Evolutionary conservation across 2,329 filamentous ascomycete genomes (phyloP).

Genomic region (Trichophyton simii): DNA sequence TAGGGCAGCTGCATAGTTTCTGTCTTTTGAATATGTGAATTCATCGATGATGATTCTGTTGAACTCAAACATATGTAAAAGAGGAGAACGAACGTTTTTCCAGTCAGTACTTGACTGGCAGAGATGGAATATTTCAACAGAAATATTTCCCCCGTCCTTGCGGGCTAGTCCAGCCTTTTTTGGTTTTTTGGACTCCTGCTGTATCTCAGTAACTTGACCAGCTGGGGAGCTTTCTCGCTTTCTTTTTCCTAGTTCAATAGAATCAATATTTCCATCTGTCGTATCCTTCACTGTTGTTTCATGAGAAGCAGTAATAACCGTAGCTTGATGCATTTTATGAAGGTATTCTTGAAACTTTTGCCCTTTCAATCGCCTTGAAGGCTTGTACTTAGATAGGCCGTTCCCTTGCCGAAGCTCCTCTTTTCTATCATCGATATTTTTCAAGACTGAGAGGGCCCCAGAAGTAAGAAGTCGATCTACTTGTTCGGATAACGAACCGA

Average conservation of each 20-base stretch:
- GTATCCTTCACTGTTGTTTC: background rate
- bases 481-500: conserved; percentile 31
- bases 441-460: conserved; percentile 24
- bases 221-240: background rate
- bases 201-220: background rate
- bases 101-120: conserved; percentile 17
- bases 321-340: conserved; percentile 11
- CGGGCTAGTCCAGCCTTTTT: background rate
- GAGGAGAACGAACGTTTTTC: conserved; percentile 21
- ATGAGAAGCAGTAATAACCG: background rate
- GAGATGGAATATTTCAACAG: conserved; percentile 15
- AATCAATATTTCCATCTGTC: background rate
- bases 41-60: conserved; percentile 53
- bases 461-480: conserved; percentile 24
- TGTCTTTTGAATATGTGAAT: conserved; percentile 44
- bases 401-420: conserved; percentile 25
- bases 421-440: conserved; percentile 18
- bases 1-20: conserved; percentile 33
- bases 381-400: conserved; percentile 27
- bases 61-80: conserved; percentile 50
- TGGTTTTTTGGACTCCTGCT: background rate
- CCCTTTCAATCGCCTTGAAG: conserved; percentile 23
- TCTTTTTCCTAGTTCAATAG: background rate
- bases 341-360: conserved; percentile 16
- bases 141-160: background rate